Conservation (phyloP, 257 asterid species). For the Solanum bukasovii region DNA sequence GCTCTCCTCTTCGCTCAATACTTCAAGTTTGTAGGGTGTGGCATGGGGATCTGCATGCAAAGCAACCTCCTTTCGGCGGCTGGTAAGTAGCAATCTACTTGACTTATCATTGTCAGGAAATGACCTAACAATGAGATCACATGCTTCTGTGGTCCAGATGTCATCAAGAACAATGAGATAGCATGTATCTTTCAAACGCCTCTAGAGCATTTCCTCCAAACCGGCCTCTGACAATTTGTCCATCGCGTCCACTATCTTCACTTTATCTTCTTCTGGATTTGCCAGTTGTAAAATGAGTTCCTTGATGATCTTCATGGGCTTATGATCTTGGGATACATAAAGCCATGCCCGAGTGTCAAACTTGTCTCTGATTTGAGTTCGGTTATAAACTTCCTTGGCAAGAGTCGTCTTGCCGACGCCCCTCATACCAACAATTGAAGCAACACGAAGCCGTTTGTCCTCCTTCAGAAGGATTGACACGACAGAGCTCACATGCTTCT, state of each 20-base stretch:
- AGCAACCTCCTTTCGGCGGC: neutral
- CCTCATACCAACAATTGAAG: constrained; percentile 3
- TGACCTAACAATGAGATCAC: neutral
- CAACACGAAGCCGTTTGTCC: neutral
- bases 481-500: neutral
- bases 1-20: constrained; percentile 4
- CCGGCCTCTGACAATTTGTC: neutral
- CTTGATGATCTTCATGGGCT: neutral
- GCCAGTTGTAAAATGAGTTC: constrained; percentile 6
- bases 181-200: neutral
- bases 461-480: neutral
- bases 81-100: constrained; percentile 15
- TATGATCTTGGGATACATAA: constrained; percentile 4
- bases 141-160: neutral
- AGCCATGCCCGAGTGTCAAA: constrained; percentile 16
- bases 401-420: constrained; percentile 6
- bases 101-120: constrained; percentile 10
- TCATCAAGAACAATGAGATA: constrained; percentile 4
- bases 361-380: neutral
- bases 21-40: neutral
- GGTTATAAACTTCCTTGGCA: constrained; percentile 2
- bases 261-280: neutral
- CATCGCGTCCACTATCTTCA: neutral
- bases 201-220: neutral
- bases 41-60: neutral